phyloP scores from a whole-genome alignment of 345 rosid species.

The Odontarrhena argentea region DNA sequence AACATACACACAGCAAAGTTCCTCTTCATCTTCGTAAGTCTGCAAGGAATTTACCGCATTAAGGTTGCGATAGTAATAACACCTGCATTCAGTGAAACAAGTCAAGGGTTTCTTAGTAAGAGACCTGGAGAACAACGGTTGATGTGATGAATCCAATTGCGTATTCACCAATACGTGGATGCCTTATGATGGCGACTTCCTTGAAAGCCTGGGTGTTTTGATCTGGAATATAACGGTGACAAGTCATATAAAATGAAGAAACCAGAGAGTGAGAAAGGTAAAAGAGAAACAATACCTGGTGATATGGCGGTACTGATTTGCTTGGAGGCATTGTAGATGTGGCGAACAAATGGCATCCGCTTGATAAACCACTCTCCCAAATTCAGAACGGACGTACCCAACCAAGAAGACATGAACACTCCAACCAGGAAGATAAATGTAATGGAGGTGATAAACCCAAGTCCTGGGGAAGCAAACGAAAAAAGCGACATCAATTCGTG shows the following conservation, averaged over 20 bases:
- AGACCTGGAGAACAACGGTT: slow-evolving; percentile 80
- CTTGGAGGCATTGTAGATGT: slow-evolving; percentile 95
- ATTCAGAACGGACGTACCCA: slow-evolving; percentile 92
- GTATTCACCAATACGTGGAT: slow-evolving; percentile 98
- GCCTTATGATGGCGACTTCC: slow-evolving; percentile 96
- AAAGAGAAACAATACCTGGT: slow-evolving; percentile 54
- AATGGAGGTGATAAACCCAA: slow-evolving; percentile 92
- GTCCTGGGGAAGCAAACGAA: slow-evolving; percentile 55
- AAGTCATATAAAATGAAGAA: slow-evolving; percentile 11
- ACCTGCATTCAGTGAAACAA: neutral
- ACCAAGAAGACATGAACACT: slow-evolving; percentile 99
- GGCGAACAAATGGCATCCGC: slow-evolving; percentile 97
- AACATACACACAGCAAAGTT: slow-evolving; percentile 92
- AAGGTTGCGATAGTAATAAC: neutral
- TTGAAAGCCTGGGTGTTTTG: slow-evolving; percentile 95
- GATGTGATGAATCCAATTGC: slow-evolving; percentile 98
- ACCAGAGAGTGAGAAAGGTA: neutral
- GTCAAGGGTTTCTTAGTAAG: slow-evolving; percentile 3
- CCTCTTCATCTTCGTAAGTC: slow-evolving; percentile 89
- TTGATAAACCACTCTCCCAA: slow-evolving; percentile 99
- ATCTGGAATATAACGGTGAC: slow-evolving; percentile 49
- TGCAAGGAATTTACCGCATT: slow-evolving; percentile 45
- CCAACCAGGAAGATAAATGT: slow-evolving; percentile 95
- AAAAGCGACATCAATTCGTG: slow-evolving; percentile 7
- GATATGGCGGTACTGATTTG: slow-evolving; percentile 99